phyloP scores from a whole-genome alignment of 768 basidiomycete genomes.

The Collybia sordida region DNA sequence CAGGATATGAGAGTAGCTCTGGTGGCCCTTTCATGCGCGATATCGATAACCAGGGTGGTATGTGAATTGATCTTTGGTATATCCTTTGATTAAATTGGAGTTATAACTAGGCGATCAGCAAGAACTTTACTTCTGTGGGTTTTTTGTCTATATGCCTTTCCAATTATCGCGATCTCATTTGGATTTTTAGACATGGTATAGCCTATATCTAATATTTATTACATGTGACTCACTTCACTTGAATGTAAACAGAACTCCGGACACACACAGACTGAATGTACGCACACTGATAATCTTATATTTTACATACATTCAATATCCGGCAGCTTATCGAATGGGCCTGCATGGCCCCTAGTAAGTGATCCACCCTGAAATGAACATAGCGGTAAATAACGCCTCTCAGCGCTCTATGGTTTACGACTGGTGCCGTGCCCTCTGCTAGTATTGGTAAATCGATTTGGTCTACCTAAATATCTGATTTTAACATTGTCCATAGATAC shows the following conservation, averaged over 20 bases:
- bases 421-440: constrained; percentile 29
- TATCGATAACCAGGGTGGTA: constrained; percentile 34
- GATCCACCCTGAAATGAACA: not conserved
- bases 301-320: not conserved
- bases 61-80: constrained; percentile 1
- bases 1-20: constrained; percentile 29
- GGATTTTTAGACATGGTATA: constrained; percentile 18
- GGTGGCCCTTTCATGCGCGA: constrained; percentile 35
- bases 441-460: constrained; percentile 14
- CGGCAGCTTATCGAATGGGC: constrained; percentile 27
- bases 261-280: constrained; percentile 34
- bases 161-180: constrained; percentile 2
- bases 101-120: constrained; percentile 24
- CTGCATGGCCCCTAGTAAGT: constrained; percentile 33
- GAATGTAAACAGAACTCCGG: constrained; percentile 29
- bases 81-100: not conserved
- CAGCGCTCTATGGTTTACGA: constrained; percentile 38
- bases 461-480: constrained; percentile 12
- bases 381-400: not conserved
- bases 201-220: not conserved
- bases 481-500: no score
- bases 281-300: not conserved
- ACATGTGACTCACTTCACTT: not conserved
- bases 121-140: constrained; percentile 36
- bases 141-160: not conserved